These are phyloP conservation scores for Capsicum pubescens DNA, from an alignment of 257 asterid species.

Conservation along the genomic window DNA sequence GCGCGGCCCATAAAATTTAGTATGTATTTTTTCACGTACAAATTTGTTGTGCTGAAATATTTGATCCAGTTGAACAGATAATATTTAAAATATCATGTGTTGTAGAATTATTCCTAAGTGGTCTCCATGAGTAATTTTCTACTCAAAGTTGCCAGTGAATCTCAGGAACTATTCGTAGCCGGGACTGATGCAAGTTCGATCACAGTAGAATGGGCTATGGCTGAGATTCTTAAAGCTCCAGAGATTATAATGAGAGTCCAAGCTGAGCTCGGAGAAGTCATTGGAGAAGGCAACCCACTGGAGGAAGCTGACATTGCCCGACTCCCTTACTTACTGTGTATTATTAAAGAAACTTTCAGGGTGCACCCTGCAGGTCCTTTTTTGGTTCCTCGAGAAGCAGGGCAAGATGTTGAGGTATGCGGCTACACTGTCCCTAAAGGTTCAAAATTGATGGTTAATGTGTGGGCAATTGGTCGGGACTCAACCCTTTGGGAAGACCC, in stretches of 20 bases:
- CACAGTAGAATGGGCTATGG: conserved; percentile 25
- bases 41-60: no score
- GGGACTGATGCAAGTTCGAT: conserved; percentile 21
- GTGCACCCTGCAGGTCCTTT: conserved; percentile 25
- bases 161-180: conserved; percentile 26
- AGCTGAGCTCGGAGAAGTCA: neutral
- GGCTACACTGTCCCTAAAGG: conserved; percentile 29
- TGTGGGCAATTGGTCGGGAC: conserved; percentile 33
- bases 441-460: conserved; percentile 9
- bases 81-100: neutral
- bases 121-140: neutral
- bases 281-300: conserved; percentile 12
- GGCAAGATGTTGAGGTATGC: conserved; percentile 21
- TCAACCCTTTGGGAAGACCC: conserved; percentile 23
- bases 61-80: neutral
- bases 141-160: neutral
- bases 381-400: conserved; percentile 12
- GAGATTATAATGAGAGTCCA: conserved; percentile 16
- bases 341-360: conserved; percentile 25
- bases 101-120: neutral
- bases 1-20: no score
- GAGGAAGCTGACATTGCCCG: conserved; percentile 21
- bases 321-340: conserved; percentile 25
- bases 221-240: conserved; percentile 23
- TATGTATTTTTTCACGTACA: no score